Conservation (phyloP, 768 basidiomycete species). For the Russula ochroleuca region DNA sequence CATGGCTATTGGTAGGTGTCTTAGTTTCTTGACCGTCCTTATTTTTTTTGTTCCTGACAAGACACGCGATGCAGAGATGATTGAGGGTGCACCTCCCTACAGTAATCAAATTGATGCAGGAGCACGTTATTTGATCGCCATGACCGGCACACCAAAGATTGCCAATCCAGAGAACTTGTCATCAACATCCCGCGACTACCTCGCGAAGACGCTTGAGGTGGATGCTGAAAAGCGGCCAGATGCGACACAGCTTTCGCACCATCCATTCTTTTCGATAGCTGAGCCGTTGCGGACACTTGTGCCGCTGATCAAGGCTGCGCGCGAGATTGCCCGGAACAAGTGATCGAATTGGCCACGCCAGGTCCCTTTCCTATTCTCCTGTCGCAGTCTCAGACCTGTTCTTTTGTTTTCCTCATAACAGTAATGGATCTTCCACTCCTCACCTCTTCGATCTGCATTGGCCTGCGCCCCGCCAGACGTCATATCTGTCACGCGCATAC, state of each 20-base stretch:
- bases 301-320: slow-evolving; percentile 87
- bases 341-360: background rate
- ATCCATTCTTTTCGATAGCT: slow-evolving; percentile 82
- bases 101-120: slow-evolving; percentile 94
- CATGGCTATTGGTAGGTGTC: slow-evolving; percentile 79
- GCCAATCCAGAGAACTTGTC: slow-evolving; percentile 80
- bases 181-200: slow-evolving; percentile 80
- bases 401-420: too few species aligned
- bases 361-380: too few species aligned
- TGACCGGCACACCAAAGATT: slow-evolving; percentile 94
- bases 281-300: slow-evolving; percentile 86
- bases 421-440: slow-evolving; percentile 6
- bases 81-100: slow-evolving; percentile 96
- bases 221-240: slow-evolving; percentile 91
- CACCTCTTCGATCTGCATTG: slow-evolving; percentile 6
- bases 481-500: background rate
- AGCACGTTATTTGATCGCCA: slow-evolving; percentile 95
- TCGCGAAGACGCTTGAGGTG: slow-evolving; percentile 85
- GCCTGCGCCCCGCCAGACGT: background rate
- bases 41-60: slow-evolving; percentile 4
- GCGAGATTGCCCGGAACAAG: slow-evolving; percentile 58
- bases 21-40: slow-evolving; percentile 15
- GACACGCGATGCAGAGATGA: slow-evolving; percentile 66
- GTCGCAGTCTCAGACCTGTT: too few species aligned
- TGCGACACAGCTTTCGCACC: slow-evolving; percentile 77